Percentiles rank a stretch among this genome's conserved stretches.
These are phyloP conservation scores for Pythium brachiatum DNA, from an alignment of 352 stramenopile species.

Conservation along the genomic window DNA sequence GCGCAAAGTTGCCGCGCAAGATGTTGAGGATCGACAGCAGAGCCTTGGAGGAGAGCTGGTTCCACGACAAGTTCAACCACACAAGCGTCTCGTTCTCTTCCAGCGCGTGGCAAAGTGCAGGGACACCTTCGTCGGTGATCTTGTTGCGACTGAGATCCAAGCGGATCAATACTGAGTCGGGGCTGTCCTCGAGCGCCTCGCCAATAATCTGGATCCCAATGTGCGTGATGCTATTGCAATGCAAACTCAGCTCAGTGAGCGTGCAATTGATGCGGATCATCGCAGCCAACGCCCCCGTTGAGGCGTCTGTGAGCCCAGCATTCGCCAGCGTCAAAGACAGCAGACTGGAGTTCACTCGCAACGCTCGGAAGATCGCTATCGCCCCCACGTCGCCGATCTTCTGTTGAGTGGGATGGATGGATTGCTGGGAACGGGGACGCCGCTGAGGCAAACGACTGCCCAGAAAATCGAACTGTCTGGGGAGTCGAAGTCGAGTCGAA, in stretches of 20 bases:
- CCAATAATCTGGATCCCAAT: slow-evolving; percentile 46
- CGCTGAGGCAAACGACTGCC: background rate
- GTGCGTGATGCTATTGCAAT: slow-evolving; percentile 49
- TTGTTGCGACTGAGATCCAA: slow-evolving; percentile 58
- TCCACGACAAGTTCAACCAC: slow-evolving; percentile 65
- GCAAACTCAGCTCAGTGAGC: slow-evolving; percentile 54
- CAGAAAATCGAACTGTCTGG: too few relatives aligned
- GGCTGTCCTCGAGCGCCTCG: slow-evolving; percentile 54
- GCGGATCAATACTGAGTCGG: slow-evolving; percentile 56
- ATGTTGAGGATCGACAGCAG: slow-evolving; percentile 41
- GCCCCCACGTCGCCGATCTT: slow-evolving; percentile 30
- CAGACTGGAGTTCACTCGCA: slow-evolving; percentile 51
- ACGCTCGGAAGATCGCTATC: slow-evolving; percentile 48
- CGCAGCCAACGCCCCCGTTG: slow-evolving; percentile 54
- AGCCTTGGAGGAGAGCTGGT: slow-evolving; percentile 43
- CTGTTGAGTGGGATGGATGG: background rate
- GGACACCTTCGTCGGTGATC: slow-evolving; percentile 43
- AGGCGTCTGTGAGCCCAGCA: slow-evolving; percentile 43
- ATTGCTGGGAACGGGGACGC: background rate
- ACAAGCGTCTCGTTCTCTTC: slow-evolving; percentile 74
- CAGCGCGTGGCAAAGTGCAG: slow-evolving; percentile 40
- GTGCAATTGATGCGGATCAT: slow-evolving; percentile 56
- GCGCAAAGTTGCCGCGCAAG: slow-evolving; percentile 57
- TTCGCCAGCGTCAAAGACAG: slow-evolving; percentile 49
- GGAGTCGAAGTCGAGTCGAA: background rate